Evolutionary conservation across 306 rosid genomes (phyloP).

Genomic region (Castanopsis chinensis): DNA sequence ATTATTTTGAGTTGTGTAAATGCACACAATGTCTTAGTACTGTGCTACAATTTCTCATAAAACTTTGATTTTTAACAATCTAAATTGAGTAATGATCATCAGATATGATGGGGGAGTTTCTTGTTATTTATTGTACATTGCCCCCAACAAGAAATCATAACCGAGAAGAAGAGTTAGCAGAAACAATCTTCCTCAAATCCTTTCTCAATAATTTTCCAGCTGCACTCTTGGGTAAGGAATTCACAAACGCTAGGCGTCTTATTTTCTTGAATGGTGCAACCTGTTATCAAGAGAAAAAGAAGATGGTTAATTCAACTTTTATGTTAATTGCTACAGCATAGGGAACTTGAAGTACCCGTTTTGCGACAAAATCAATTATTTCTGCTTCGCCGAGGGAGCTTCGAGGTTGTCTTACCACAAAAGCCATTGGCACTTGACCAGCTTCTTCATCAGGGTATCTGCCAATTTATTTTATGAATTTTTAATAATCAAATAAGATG

Average conservation of each 20-base stretch:
- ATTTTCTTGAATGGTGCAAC: conserved; percentile 26
- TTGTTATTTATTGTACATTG: neutral
- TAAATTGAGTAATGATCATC: neutral
- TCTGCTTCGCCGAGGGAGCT: neutral
- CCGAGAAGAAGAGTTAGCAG: neutral
- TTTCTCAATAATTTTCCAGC: conserved; percentile 24
- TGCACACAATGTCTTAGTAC: too few relatives aligned
- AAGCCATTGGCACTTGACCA: conserved; percentile 23
- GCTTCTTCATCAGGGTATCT: conserved; percentile 29
- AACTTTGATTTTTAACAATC: neutral
- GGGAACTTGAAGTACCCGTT: conserved; percentile 4
- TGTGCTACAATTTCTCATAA: too few relatives aligned
- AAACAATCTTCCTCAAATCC: conserved; percentile 12
- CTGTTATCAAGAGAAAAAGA: neutral
- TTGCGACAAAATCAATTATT: conserved; percentile 12
- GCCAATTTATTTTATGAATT: neutral
- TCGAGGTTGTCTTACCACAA: conserved; percentile 8
- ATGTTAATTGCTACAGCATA: too few relatives aligned
- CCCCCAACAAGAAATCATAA: too few relatives aligned
- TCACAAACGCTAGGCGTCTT: conserved; percentile 20
- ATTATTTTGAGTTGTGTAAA: too few relatives aligned
- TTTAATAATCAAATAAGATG: neutral
- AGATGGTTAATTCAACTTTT: too few relatives aligned
- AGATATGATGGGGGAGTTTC: too few relatives aligned
- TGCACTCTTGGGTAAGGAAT: conserved; percentile 24